A percentile compares a stretch with the other conserved stretches of the same genome.
Evolutionary conservation across 1,284 basidiomycete genomes (phyloP).

Genomic region (Trametes versicolor): DNA sequence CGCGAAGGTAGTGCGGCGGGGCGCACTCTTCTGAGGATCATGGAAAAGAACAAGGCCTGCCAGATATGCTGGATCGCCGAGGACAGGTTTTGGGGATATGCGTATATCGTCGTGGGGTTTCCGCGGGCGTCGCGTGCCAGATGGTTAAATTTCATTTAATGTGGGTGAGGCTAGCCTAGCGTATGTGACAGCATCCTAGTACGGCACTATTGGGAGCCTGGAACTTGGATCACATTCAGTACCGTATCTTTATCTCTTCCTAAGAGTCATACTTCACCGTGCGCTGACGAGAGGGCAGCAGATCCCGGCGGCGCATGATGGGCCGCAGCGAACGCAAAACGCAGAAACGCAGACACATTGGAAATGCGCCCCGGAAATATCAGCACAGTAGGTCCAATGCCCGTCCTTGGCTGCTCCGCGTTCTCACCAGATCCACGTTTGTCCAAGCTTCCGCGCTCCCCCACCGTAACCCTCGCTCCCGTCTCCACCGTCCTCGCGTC

Average conservation of each 20-base stretch:
- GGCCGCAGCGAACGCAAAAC: constrained; percentile 5
- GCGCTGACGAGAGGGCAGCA: too few relatives aligned
- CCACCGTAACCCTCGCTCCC: neutral
- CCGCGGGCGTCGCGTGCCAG: neutral
- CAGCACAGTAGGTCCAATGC: neutral
- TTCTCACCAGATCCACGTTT: neutral
- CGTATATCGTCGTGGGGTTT: neutral
- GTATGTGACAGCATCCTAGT: neutral
- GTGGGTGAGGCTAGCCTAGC: neutral
- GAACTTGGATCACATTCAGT: neutral
- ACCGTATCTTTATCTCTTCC: neutral
- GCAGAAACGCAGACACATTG: neutral
- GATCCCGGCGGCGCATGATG: neutral
- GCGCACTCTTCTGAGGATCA: neutral
- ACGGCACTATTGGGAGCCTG: neutral
- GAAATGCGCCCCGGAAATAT: constrained; percentile 3
- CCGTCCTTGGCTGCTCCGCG: neutral
- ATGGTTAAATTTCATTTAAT: too few relatives aligned
- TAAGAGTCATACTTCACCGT: neutral
- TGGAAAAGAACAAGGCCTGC: constrained; percentile 13
- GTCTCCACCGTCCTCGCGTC: neutral
- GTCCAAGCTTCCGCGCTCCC: neutral
- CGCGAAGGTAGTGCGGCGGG: neutral
- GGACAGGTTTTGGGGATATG: too few relatives aligned
- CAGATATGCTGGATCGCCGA: neutral